Conservation (phyloP, 768 basidiomycete species). For the Gelatoporia subvermispora region DNA sequence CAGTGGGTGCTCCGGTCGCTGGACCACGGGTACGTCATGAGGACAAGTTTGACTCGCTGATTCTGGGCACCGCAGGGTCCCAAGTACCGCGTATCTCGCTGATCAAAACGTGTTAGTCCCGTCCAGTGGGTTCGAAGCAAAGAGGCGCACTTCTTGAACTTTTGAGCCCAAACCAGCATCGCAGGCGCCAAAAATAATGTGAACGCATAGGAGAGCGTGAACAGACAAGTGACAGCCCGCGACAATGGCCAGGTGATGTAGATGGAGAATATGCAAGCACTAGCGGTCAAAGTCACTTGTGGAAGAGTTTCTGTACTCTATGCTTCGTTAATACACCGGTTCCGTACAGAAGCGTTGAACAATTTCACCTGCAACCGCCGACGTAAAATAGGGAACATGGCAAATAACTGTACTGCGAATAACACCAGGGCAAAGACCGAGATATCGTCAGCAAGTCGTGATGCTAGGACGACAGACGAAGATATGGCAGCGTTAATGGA, state of each 20-base stretch:
- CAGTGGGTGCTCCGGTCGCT: too few relatives aligned
- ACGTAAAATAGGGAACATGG: conserved; percentile 77
- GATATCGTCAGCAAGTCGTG: conserved; percentile 75
- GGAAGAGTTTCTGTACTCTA: conserved; percentile 45
- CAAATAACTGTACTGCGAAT: conserved; percentile 78
- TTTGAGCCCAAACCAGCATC: conserved; percentile 78
- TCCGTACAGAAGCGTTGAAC: conserved; percentile 4
- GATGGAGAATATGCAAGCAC: conserved; percentile 46
- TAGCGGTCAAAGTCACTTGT: conserved; percentile 50
- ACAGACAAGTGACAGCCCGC: conserved; percentile 47
- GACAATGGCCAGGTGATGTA: conserved; percentile 52
- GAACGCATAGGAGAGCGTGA: conserved; percentile 43
- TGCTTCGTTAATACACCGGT: conserved; percentile 3
- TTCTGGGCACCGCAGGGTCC: conserved; percentile 75
- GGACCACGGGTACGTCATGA: too few relatives aligned
- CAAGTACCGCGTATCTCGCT: conserved; percentile 89
- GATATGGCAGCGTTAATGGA: conserved; percentile 92
- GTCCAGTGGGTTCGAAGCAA: not conserved
- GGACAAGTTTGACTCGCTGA: conserved; percentile 9
- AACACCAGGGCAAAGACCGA: conserved; percentile 87
- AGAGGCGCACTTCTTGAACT: conserved; percentile 78
- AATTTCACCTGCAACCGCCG: conserved; percentile 60
- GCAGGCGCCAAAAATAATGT: conserved; percentile 72
- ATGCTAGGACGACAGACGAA: conserved; percentile 89
- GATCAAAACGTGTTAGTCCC: conserved; percentile 1